Evolutionary conservation across 2,329 filamentous ascomycete genomes (phyloP), one percentile per base, ranked within the genome.

Genomic region (Acephala macrosclerotiorum): DNA sequence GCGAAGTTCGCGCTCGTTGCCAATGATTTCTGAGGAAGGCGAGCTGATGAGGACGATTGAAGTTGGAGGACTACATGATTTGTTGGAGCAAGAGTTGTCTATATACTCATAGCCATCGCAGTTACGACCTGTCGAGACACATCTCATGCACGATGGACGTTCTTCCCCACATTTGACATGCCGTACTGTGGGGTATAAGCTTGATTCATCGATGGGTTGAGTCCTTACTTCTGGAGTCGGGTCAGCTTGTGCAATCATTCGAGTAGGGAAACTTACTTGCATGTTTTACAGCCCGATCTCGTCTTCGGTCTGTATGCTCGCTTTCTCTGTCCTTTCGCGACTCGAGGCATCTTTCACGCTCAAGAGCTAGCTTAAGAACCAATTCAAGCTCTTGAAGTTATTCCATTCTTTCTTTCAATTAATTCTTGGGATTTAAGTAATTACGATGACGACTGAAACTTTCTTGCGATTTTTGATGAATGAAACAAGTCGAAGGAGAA

Each of bases 131-230:
- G 67, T 68, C 2, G 26, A 53, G 6, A 62, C 58, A 57, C 69
- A 70, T 63, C 53, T 61, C 8, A n/a, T 35, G 20, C 67, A 70
- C 11, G 45, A 47, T 1, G 69, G 69, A 9, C 63, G 64, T 2
- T 14, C 60, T 55, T 71, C 67, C 35, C 65, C 68, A 35, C 69
- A 71, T 49, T 70, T 71, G 9, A 70, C 58, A 14, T 62, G 60
- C n/a, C 68, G 63, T 20, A 66, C 58, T 60, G 40, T 55, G 26
- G 14, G 9, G 1, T 35, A 11, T 63, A 18, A 56, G 20, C 3
- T 22, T 12, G 8, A 29, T 29, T n/a, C 26, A 14, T 7, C 4
- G 16, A 20, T 18, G 25, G 11, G 26, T 29, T 3, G 14, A 53
- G 26, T 2, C 33, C 59, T 55, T 40, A 61, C 59, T 55, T 47